Base-by-base conservation (phyloP, 495 filamentous ascomycete species). In the Chaetomidium leptoderma region DNA sequence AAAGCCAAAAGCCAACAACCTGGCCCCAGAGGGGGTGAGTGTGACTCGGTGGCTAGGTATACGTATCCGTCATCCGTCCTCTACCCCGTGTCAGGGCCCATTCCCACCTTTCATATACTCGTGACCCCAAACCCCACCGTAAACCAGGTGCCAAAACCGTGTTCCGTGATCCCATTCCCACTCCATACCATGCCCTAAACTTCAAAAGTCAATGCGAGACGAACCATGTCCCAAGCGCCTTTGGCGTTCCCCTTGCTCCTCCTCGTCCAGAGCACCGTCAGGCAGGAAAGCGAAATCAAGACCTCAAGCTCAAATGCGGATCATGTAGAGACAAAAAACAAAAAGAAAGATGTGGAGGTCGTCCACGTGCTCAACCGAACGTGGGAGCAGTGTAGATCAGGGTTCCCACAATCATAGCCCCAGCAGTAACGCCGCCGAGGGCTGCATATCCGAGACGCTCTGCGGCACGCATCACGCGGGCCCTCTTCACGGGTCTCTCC, bases 351-450 rank as follows among this genome's bases (percentile, higher is more conserved):
- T 6, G 29, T 26, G 6, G 19, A 11, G 14, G 10, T n/a, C n/a
- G 46, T 16, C 33, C 3, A 9, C 11, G 11, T 21, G 8, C 33
- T 65, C 49, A 70, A 23, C 42, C 53, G 27, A 72, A 71, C 9
- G 74, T 70, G 3, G 75, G 75, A 11, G 75, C 75, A 1, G 75
- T 76, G 39, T 71, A 71, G 24, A 76, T 67, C 27, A 78, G 62
- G 6, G 66, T 66, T 4, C 64, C 64, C 39, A 78, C 63, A 4
- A 77, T 62, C 62, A 70, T 68, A 29, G 68, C 68, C 2, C 72
- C 73, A 0, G 74, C 61, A n/a, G 66, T 65, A 30, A 72, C 66
- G 26, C 74, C 74, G 19, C 75, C 75, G 2, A 76, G 64, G 7
- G 73, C 72, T 6, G 65, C 72, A 40, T 71, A 76, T 8, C 67